Evolutionary conservation across 306 rosid genomes (phyloP), one percentile per base, ranked within the genome.

Genomic region (Cicer chorassanicum): DNA sequence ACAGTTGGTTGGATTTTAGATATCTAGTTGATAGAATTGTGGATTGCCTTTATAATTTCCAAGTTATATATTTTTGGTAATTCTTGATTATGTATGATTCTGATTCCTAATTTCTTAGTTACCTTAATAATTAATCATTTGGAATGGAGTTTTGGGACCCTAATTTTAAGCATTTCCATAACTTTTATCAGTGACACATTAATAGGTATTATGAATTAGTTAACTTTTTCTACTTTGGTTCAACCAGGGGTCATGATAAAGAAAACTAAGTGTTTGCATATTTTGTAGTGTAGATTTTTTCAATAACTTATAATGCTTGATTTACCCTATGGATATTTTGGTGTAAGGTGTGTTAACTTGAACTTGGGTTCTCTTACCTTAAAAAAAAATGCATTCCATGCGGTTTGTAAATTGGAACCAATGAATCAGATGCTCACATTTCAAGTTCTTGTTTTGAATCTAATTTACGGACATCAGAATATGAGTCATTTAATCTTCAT

Each of bases 61-160:
- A 1, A 18, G 12, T 16, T 16, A 18, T 16, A 54, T 54, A 54
- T 54, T 19, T 54, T 49, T 79, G 78, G 70, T 16, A 46, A 68
- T 55, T 50, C 13, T 70, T 63, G 55, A 43, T 38, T 38, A 48
- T 46, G 12, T 65, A 12, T 56, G 74, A 48, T 19, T 65, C 64
- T 34, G 49, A 44, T 73, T 5, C 73, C 36, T 55, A 41, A 40
- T 39, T 67, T 72, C 44, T 24, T 60, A 43, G 76, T 44, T 65
- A 65, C 73, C 13, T 49, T 38, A 71, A 9, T 80, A 56, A 2
- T 46, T 48, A 8, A 60, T 68, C 36, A 54, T 70, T 55, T 14
- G 38, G 21, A 59, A 64, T 71, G 7, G 76, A 57, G 45, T 15
- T 57, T 49, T 41, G 21, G 38, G 29, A 42, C 75, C 42, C 50